Evolutionary conservation across 441 rosid species (phyloP).

Genomic region (Dalechampia spathulata): DNA sequence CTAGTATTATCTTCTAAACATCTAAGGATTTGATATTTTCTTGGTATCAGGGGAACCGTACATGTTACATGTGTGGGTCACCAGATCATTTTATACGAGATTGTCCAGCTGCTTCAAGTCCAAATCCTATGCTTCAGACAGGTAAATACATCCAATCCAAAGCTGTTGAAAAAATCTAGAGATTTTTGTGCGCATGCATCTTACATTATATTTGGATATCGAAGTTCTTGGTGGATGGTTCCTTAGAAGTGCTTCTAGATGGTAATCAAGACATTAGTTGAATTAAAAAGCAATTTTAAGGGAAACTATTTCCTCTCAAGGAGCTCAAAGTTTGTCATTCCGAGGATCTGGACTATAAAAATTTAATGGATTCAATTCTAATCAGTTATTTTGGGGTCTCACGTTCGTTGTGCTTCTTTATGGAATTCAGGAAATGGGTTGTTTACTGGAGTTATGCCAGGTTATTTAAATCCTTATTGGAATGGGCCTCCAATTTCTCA

Average conservation of each 20-base stretch:
- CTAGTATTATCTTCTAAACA: background rate
- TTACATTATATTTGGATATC: background rate
- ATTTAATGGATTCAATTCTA: no score
- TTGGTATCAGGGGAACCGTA: conserved; percentile 31
- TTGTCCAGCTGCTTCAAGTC: conserved; percentile 35
- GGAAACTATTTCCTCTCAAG: no score
- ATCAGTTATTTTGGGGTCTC: background rate
- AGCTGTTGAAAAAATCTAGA: background rate
- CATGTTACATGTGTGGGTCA: conserved; percentile 49
- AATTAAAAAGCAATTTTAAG: no score
- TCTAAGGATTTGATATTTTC: conserved; percentile 1
- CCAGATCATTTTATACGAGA: conserved; percentile 44
- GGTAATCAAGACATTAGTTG: no score
- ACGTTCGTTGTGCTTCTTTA: conserved; percentile 9
- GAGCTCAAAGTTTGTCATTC: no score
- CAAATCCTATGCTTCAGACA: conserved; percentile 26
- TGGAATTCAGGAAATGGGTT: conserved; percentile 27
- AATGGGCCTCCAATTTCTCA: conserved; percentile 23
- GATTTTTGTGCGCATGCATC: background rate
- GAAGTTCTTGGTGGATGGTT: no score
- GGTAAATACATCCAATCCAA: conserved; percentile 19
- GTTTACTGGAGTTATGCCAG: conserved; percentile 26
- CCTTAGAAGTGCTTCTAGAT: no score
- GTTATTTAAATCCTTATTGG: conserved; percentile 29
- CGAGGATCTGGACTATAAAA: no score